Percentiles rank a stretch among this genome's conserved stretches.
These are phyloP conservation scores for Saccharomyces hybrid DNA, from an alignment of 1,139 yeast species.

Conservation along the genomic window DNA sequence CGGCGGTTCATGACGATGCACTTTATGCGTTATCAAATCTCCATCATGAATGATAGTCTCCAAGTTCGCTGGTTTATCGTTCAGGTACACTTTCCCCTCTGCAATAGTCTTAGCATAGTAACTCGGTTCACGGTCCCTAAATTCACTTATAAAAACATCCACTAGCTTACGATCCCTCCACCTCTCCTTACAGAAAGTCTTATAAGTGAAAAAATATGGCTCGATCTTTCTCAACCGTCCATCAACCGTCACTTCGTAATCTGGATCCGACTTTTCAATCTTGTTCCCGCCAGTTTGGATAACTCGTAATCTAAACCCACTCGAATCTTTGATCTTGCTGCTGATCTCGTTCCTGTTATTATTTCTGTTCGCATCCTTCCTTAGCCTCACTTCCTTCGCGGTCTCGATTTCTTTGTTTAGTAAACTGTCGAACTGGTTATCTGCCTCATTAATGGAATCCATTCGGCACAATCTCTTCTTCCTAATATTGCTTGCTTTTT, in stretches of 20 bases:
- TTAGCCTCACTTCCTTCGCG: constrained; percentile 9
- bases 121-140: constrained; percentile 66
- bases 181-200: constrained; percentile 82
- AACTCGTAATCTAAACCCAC: constrained; percentile 27
- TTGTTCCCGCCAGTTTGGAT: constrained; percentile 23
- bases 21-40: constrained; percentile 71
- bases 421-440: background rate
- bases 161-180: constrained; percentile 79
- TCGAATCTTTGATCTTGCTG: constrained; percentile 22
- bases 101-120: constrained; percentile 64
- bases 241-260: constrained; percentile 35
- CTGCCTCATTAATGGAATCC: background rate
- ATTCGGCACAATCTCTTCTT: background rate
- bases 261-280: constrained; percentile 30
- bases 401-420: background rate
- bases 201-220: constrained; percentile 82
- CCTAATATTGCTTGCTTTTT: background rate
- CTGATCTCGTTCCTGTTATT: constrained; percentile 13
- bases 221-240: constrained; percentile 63
- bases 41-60: constrained; percentile 73
- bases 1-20: constrained; percentile 88
- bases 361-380: constrained; percentile 9
- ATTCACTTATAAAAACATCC: constrained; percentile 77
- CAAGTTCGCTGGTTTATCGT: constrained; percentile 53
- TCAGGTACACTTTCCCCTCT: constrained; percentile 66